A percentile compares a stretch with the other conserved stretches of the same genome.
Evolutionary conservation across 2,329 filamentous ascomycete species (phyloP).

Genomic region (Fusarium continuum): DNA sequence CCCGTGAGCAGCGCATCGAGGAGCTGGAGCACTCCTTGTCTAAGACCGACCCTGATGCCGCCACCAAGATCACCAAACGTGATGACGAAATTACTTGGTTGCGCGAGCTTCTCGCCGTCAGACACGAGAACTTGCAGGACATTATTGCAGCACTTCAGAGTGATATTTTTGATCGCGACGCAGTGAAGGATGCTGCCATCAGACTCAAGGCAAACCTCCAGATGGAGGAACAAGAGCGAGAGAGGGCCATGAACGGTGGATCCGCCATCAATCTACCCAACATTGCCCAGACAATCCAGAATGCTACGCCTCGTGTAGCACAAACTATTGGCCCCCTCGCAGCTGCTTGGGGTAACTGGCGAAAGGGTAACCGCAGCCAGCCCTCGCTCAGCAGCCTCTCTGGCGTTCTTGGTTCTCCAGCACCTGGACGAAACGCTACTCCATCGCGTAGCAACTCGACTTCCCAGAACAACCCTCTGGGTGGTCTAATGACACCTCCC

Average conservation of each 20-base stretch:
- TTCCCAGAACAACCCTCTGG: constrained; percentile 70
- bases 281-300: constrained; percentile 79
- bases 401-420: constrained; percentile 56
- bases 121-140: constrained; percentile 90
- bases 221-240: constrained; percentile 97
- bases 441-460: constrained; percentile 66
- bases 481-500: constrained; percentile 90
- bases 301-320: constrained; percentile 82
- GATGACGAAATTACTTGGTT: constrained; percentile 96
- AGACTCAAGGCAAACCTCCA: constrained; percentile 92
- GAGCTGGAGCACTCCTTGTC: constrained; percentile 78
- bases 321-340: constrained; percentile 79
- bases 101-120: constrained; percentile 88
- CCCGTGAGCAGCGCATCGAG: constrained; percentile 90
- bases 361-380: constrained; percentile 72
- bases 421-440: constrained; percentile 57
- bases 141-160: constrained; percentile 83
- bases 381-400: constrained; percentile 60
- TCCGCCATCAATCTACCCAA: constrained; percentile 76
- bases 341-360: constrained; percentile 98
- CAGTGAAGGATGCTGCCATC: constrained; percentile 89
- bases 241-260: constrained; percentile 79
- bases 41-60: constrained; percentile 77
- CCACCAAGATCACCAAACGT: constrained; percentile 85
- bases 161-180: constrained; percentile 78